Evolutionary conservation across 352 stramenopile genomes (phyloP), one percentile per base, ranked within the genome.

Genomic region (Phytophthora multivora): DNA sequence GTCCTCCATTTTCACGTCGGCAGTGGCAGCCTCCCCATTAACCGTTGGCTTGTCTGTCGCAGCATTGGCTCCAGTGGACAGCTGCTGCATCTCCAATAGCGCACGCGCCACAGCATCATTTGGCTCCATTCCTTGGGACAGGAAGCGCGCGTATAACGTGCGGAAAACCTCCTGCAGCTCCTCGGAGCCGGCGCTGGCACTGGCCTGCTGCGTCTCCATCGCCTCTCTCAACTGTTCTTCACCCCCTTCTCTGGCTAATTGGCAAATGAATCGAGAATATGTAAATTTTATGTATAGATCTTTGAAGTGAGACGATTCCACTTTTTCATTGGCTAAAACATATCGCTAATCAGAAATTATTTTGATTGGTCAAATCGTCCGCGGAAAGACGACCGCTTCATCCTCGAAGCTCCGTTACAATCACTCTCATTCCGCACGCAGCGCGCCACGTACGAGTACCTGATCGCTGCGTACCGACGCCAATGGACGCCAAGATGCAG

Each of bases 401-500:
- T 68, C 64, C 8, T 63, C 46, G 25, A 43, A 53, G 48, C 18
- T 19, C n/a, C 0, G 13, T 2, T 26, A 53, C 50, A 33, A 53
- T 49, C 39, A 51, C 15, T 54, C 51, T 33, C 39, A 46, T 35
- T 66, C 54, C 47, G 45, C 31, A 43, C 28, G 42, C 36, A 42
- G 38, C 21, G 23, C 33, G 54, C 61, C 61, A 64, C 61, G 60
- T 59, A 38, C 59, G 3, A n/a, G 43, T 10, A 21, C 33, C 8
- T 16, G 4, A n/a, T 15, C 31, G 15, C 16, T 46, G 28, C 28
- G 26, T 31, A 31, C 9, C 28, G 28, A 33, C 28, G 28, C 28
- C 4, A 12, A 87, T 90, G 80, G 80, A 92, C 63, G 60, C 68
- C 62, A 92, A 87, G 67, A 80, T 92, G 76, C 59, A 74, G 50